Conservation (phyloP, 352 stramenopile species). For the Phytopythium chamaehyphon region DNA sequence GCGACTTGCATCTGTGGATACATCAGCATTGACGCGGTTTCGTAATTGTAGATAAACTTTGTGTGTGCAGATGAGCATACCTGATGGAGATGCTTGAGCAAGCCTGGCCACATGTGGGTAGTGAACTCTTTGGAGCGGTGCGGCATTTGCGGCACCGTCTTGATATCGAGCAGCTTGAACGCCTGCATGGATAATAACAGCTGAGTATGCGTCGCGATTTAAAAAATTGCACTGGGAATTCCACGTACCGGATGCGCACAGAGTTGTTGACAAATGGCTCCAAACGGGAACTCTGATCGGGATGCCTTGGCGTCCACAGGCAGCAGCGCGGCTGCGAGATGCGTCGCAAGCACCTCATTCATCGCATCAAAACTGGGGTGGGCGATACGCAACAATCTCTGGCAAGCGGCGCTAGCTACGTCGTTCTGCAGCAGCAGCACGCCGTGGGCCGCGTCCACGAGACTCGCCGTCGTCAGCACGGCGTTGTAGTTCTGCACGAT, state of each 20-base stretch:
- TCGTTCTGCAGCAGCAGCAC: conserved; percentile 80
- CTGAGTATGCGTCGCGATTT: no score
- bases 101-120: conserved; percentile 65
- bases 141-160: conserved; percentile 64
- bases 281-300: conserved; percentile 20
- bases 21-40: no score
- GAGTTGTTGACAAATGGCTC: conserved; percentile 38
- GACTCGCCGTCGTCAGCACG: conserved; percentile 80
- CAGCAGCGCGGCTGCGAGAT: conserved; percentile 53
- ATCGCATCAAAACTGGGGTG: conserved; percentile 60
- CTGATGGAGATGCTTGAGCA: conserved; percentile 74
- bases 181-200: conserved; percentile 37
- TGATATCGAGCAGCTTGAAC: conserved; percentile 72
- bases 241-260: conserved; percentile 51
- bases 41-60: no score
- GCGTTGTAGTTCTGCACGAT: conserved; percentile 91
- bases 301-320: conserved; percentile 13
- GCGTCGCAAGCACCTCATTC: conserved; percentile 57
- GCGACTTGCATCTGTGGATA: conserved; percentile 71
- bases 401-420: conserved; percentile 45
- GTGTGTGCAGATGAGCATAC: conserved; percentile 15
- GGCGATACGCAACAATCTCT: conserved; percentile 44
- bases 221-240: background rate
- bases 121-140: conserved; percentile 65
- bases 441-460: conserved; percentile 50